phyloP scores from a whole-genome alignment of 345 rosid species.

The Salix koriyanagi region DNA sequence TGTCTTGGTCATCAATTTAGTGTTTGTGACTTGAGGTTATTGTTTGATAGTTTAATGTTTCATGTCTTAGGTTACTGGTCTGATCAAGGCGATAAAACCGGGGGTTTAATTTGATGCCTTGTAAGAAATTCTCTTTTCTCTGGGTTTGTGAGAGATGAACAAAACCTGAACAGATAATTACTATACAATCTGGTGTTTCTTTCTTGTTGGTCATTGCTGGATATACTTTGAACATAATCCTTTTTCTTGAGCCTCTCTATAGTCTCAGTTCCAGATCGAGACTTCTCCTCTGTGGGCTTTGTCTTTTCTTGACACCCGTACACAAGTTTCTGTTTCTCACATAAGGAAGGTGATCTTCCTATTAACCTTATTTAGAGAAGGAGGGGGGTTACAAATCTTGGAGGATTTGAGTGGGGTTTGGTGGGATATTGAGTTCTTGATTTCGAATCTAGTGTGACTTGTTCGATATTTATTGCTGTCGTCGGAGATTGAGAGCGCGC shows the following conservation, averaged over 20 bases:
- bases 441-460: constrained; percentile 6
- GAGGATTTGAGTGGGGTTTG: constrained; percentile 10
- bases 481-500: neutral
- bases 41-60: neutral
- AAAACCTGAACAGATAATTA: neutral
- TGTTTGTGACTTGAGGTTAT: neutral
- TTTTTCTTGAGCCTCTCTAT: neutral
- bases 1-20: neutral
- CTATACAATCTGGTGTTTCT: neutral
- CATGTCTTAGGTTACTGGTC: neutral
- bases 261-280: neutral
- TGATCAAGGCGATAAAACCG: neutral
- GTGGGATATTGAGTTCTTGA: constrained; percentile 10
- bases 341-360: neutral
- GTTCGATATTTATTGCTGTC: neutral
- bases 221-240: neutral
- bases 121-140: neutral
- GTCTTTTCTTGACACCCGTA: neutral
- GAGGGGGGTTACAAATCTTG: constrained; percentile 15
- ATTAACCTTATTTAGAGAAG: neutral
- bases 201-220: neutral
- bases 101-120: neutral
- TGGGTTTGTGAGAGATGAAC: constrained; percentile 1
- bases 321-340: neutral
- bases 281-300: neutral